Conservation (phyloP, 345 rosid species). For the Noccaea caerulescens region DNA sequence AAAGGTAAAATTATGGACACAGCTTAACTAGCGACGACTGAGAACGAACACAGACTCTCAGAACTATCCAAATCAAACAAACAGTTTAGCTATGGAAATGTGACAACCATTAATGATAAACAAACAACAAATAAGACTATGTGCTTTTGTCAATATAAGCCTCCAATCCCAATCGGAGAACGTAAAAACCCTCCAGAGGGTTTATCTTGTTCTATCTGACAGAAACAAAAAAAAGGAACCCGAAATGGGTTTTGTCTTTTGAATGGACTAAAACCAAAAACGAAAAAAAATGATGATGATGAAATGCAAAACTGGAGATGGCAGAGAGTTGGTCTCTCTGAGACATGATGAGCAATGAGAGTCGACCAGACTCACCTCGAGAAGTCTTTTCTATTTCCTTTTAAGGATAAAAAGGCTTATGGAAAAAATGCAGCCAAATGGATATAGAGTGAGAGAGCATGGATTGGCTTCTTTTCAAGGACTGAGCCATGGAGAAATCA, state of each 20-base stretch:
- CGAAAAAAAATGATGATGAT: neutral
- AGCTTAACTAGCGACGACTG: neutral
- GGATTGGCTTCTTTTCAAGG: constrained; percentile 1
- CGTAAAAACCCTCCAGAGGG: constrained; percentile 8
- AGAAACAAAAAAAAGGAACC: neutral
- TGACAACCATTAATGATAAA: neutral
- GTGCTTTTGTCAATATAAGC: constrained; percentile 28
- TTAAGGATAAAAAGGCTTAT: constrained; percentile 19
- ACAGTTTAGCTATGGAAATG: neutral
- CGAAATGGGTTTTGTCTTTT: constrained; percentile 23
- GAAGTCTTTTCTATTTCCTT: constrained; percentile 14
- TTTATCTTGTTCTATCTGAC: constrained; percentile 26
- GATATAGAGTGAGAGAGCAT: neutral
- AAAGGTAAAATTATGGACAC: neutral
- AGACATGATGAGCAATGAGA: constrained; percentile 36
- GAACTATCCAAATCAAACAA: neutral
- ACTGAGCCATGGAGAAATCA: constrained; percentile 28
- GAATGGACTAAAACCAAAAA: constrained; percentile 4
- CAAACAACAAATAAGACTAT: constrained; percentile 15
- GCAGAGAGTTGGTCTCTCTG: constrained; percentile 35
- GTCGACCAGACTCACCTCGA: constrained; percentile 39
- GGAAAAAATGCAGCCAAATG: constrained; percentile 32
- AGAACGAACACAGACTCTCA: neutral
- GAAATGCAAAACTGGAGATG: constrained; percentile 47
- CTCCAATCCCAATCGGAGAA: constrained; percentile 38